A percentile compares a stretch with the other conserved stretches of the same genome.
phyloP scores from a whole-genome alignment of 1,284 basidiomycete genomes.

The Takashimella koratensis region DNA sequence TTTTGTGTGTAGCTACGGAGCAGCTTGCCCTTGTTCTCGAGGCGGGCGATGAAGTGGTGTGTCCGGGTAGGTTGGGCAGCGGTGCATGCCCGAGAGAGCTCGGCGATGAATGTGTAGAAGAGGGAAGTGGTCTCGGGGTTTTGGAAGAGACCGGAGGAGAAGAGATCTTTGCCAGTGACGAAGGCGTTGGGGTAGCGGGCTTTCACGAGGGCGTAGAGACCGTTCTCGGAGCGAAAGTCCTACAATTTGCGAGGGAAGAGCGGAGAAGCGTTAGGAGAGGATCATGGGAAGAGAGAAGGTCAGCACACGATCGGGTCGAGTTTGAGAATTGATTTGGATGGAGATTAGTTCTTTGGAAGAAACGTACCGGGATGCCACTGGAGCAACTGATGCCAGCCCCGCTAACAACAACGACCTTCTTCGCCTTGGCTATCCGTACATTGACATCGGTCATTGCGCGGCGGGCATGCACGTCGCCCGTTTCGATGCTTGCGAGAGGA shows the following conservation, averaged over 20 bases:
- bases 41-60: slow-evolving; percentile 79
- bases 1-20: slow-evolving; percentile 92
- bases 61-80: slow-evolving; percentile 76
- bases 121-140: slow-evolving; percentile 75
- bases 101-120: slow-evolving; percentile 91
- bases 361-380: slow-evolving; percentile 76
- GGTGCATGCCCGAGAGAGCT: slow-evolving; percentile 78
- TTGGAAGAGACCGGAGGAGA: slow-evolving; percentile 80
- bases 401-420: slow-evolving; percentile 78
- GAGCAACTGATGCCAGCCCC: slow-evolving; percentile 92
- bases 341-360: too few species aligned
- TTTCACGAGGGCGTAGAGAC: slow-evolving; percentile 82
- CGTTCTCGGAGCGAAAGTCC: slow-evolving; percentile 87
- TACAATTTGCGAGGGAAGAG: too few species aligned
- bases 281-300: too few species aligned
- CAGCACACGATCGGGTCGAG: too few species aligned
- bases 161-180: slow-evolving; percentile 81
- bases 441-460: slow-evolving; percentile 63
- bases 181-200: slow-evolving; percentile 75
- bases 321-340: too few species aligned
- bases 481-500: slow-evolving; percentile 21
- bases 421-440: slow-evolving; percentile 70
- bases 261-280: too few species aligned
- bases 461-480: slow-evolving; percentile 23
- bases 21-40: slow-evolving; percentile 78